A percentile compares a stretch with the other conserved stretches of the same genome.
phyloP scores from a whole-genome alignment of 768 basidiomycete species.

The Suillus sp. region DNA sequence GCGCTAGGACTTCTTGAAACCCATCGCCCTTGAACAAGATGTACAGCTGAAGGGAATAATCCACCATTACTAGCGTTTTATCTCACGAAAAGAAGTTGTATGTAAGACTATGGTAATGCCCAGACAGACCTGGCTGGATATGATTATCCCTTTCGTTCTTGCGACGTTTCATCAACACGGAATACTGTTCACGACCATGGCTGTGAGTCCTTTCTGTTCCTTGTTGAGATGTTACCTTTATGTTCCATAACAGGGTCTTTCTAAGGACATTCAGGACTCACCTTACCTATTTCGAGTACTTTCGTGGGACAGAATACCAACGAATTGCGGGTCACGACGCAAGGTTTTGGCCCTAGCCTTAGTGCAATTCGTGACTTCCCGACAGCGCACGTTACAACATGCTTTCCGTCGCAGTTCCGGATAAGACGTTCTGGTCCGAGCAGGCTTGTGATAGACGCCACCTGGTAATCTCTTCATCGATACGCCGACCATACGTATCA shows the following conservation, averaged over 20 bases:
- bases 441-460: background rate
- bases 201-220: background rate
- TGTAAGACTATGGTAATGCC: background rate
- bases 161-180: background rate
- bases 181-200: background rate
- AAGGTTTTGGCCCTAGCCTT: slow-evolving; percentile 2
- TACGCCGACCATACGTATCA: background rate
- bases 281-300: background rate
- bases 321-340: background rate
- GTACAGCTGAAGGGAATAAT: background rate
- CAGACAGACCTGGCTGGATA: background rate
- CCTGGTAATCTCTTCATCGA: background rate
- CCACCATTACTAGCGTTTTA: background rate
- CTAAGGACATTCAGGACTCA: no score
- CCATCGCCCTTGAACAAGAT: background rate
- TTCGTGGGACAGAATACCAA: background rate
- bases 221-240: background rate
- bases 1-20: background rate
- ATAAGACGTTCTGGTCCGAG: background rate
- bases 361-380: background rate
- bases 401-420: no score
- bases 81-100: slow-evolving; percentile 3
- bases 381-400: background rate
- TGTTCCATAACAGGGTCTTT: background rate
- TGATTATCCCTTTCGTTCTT: background rate